Evolutionary conservation across 2,329 filamentous ascomycete species (phyloP), one percentile per base, ranked within the genome.

Genomic region (Penicillium hordei): DNA sequence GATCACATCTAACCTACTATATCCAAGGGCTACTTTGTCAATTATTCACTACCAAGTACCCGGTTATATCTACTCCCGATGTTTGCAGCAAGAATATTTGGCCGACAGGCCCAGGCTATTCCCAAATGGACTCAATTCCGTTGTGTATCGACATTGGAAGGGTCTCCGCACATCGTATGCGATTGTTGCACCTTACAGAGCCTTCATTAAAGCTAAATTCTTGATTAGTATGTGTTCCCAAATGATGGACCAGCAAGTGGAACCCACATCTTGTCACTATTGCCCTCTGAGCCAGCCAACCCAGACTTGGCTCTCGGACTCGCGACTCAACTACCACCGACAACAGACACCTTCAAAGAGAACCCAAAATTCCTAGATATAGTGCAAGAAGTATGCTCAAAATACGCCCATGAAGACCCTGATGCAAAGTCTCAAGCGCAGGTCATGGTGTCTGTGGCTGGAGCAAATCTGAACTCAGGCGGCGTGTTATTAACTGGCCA

Each of bases 371-470:
- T 88, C 69, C 72, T 86, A 21, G 67, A 75, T 12, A 81, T 85
- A 50, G 72, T 88, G 0, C 82, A 86, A 63, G 78, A 80, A 3
- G 81, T 86, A 7, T 74, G 86, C 55, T 72, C 78, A 29, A 72
- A 81, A 36, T 72, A 86, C 67, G 85, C 84, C 1, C 74, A 78
- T 21, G 68, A 80, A 50, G 85, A 88, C 59, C 83, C 83, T 0
- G 78, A 80, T 21, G 80, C 86, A 12, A 76, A 82, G 60, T 81
- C 81, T 3, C 83, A 86, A 71, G 85, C 85, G 4, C 78, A 82
- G 39, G 82, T 84, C 52, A 86, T 85, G 76, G 81, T 81, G 5
- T 86, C 83, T 2, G 81, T 82, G 2, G 79, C 82, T 5, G 85
- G 84, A 23, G 80, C 82, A 36, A 79, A 79, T 31, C 71, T 86